phyloP scores from a whole-genome alignment of 805 yeast species.

The Kuraishia ogatae region DNA sequence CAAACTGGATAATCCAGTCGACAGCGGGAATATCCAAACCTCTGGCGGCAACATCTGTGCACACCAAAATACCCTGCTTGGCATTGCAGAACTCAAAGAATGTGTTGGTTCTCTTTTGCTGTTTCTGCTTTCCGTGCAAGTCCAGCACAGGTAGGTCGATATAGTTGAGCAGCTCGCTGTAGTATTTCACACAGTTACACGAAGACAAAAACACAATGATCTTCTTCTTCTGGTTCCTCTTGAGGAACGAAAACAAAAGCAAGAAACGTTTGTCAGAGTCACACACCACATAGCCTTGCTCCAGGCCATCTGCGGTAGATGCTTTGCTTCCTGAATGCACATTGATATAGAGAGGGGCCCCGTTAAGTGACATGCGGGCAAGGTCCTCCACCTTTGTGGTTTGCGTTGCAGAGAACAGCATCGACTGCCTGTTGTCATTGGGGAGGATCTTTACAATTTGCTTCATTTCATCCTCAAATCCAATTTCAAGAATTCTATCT shows the following conservation, averaged over 20 bases:
- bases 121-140: constrained; percentile 96
- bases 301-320: constrained; percentile 94
- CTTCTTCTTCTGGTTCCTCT: constrained; percentile 86
- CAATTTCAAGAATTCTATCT: constrained; percentile 93
- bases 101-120: constrained; percentile 96
- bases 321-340: constrained; percentile 78
- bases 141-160: constrained; percentile 96
- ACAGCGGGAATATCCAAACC: constrained; percentile 98
- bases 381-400: constrained; percentile 97
- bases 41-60: constrained; percentile 99
- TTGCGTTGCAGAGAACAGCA: constrained; percentile 99
- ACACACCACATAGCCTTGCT: constrained; percentile 97
- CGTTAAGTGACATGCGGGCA: constrained; percentile 90
- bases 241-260: constrained; percentile 83
- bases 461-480: constrained; percentile 98
- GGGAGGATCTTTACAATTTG: constrained; percentile 94
- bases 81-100: constrained; percentile 98
- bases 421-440: constrained; percentile 85
- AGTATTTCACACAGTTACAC: constrained; percentile 94
- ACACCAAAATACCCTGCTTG: constrained; percentile 82
- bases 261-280: constrained; percentile 93
- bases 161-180: constrained; percentile 89
- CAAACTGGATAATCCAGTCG: constrained; percentile 98
- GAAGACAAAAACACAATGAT: constrained; percentile 92
- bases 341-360: constrained; percentile 90